phyloP scores from a whole-genome alignment of 2,329 filamentous ascomycete species.

The Chrysoporthe deuterocubensis region DNA sequence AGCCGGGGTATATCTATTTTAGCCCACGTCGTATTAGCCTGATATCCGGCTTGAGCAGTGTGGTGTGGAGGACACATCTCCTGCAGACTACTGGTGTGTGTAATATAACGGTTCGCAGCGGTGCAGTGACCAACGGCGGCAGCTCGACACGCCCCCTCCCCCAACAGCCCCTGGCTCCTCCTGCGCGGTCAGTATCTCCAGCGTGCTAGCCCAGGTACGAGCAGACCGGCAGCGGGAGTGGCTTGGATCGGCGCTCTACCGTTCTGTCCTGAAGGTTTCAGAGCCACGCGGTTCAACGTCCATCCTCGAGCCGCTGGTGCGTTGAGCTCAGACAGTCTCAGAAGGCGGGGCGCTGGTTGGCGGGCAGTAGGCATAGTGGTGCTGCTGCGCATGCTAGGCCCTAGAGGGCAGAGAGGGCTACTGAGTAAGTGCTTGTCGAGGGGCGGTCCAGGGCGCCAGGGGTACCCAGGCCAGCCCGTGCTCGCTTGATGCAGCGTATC shows the following conservation, averaged over 20 bases:
- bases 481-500: too few species aligned
- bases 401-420: neutral
- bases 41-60: too few species aligned
- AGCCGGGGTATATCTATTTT: too few species aligned
- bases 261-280: neutral
- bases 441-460: neutral
- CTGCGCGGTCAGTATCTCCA: too few species aligned
- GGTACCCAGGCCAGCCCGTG: neutral
- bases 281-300: neutral
- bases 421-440: too few species aligned
- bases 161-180: too few species aligned
- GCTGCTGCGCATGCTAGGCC: neutral
- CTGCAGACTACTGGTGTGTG: too few species aligned
- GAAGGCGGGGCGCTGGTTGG: neutral
- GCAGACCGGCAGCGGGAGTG: neutral
- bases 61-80: too few species aligned
- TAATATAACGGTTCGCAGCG: too few species aligned
- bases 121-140: too few species aligned
- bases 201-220: neutral
- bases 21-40: too few species aligned
- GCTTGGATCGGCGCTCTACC: neutral
- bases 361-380: neutral
- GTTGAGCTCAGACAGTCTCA: neutral
- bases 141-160: too few species aligned
- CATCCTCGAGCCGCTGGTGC: neutral